Evolutionary conservation across 2,329 filamentous ascomycete species (phyloP).

Genomic region (Cladosporium sp.): DNA sequence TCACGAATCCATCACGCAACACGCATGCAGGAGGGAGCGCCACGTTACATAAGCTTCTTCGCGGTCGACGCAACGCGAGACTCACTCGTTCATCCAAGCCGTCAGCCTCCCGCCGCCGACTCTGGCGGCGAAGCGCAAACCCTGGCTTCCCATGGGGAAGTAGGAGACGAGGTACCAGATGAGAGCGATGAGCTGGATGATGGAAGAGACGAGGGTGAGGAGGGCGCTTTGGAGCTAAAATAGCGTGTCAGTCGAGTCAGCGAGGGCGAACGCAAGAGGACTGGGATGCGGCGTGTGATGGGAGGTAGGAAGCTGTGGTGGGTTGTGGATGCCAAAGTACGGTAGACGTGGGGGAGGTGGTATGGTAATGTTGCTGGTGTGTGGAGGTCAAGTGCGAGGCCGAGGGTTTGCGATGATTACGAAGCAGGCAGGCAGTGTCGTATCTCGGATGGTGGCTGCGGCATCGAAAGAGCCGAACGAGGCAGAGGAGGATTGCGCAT

Average conservation of each 20-base stretch:
- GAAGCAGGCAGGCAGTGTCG: constrained; percentile 13
- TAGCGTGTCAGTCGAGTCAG: constrained; percentile 10
- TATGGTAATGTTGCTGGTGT: neutral
- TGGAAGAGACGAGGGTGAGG: constrained; percentile 75
- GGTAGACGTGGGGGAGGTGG: constrained; percentile 5
- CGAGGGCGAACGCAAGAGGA: neutral
- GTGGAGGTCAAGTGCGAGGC: neutral
- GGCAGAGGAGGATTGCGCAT: constrained; percentile 1
- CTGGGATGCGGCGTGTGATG: neutral
- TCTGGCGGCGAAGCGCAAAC: constrained; percentile 75
- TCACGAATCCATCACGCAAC: too few species aligned
- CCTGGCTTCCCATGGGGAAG: constrained; percentile 91
- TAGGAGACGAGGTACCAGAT: constrained; percentile 95
- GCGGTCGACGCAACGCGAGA: too few species aligned
- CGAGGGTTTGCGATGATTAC: constrained; percentile 7
- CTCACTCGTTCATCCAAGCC: constrained; percentile 75
- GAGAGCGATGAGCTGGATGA: constrained; percentile 76
- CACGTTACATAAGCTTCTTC: too few species aligned
- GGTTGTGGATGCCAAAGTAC: neutral
- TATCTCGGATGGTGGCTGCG: constrained; percentile 12
- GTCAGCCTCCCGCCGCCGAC: constrained; percentile 80
- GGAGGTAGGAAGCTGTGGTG: neutral
- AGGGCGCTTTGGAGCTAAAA: constrained; percentile 71
- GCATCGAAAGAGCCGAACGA: constrained; percentile 6
- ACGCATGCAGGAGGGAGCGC: too few species aligned